Evolutionary conservation across 2,329 filamentous ascomycete genomes (phyloP).

Genomic region (Tricladium varicosporioides): DNA sequence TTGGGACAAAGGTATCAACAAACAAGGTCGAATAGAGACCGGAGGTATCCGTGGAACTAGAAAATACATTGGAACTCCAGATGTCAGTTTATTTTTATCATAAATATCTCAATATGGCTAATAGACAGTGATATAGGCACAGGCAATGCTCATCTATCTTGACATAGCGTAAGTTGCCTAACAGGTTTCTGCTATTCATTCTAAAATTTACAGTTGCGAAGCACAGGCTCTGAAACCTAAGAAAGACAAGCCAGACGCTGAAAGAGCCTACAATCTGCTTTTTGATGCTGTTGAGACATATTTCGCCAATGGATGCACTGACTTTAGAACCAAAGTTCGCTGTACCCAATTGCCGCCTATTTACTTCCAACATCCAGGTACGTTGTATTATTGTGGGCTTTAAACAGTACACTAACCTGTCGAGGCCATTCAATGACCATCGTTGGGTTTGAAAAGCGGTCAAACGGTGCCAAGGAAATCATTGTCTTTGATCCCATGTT

Average conservation of each 20-base stretch:
- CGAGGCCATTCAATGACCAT: slow-evolving; percentile 86
- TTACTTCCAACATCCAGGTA: slow-evolving; percentile 82
- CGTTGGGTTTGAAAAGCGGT: slow-evolving; percentile 73
- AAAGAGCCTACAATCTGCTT: slow-evolving; percentile 44
- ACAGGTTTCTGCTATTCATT: neutral
- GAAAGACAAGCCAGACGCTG: slow-evolving; percentile 38
- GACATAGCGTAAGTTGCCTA: slow-evolving; percentile 56
- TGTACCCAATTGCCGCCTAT: slow-evolving; percentile 75
- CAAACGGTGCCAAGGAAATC: slow-evolving; percentile 63
- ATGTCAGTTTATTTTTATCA: slow-evolving; percentile 50
- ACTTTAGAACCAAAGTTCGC: slow-evolving; percentile 60
- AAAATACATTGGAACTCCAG: slow-evolving; percentile 93
- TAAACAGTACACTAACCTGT: slow-evolving; percentile 2
- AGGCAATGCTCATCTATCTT: slow-evolving; percentile 72
- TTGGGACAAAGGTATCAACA: slow-evolving; percentile 83
- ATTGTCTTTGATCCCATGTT: slow-evolving; percentile 89
- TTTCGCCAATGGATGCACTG: slow-evolving; percentile 57
- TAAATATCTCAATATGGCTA: neutral
- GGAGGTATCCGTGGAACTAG: slow-evolving; percentile 84
- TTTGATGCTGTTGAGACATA: slow-evolving; percentile 70
- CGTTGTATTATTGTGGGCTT: neutral
- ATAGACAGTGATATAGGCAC: slow-evolving; percentile 51
- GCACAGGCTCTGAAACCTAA: slow-evolving; percentile 57
- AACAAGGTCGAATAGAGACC: slow-evolving; percentile 72
- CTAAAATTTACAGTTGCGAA: slow-evolving; percentile 48